Evolutionary conservation across 1,139 yeast genomes (phyloP), one percentile per base, ranked within the genome.

Genomic region (Geotrichum australiense): DNA sequence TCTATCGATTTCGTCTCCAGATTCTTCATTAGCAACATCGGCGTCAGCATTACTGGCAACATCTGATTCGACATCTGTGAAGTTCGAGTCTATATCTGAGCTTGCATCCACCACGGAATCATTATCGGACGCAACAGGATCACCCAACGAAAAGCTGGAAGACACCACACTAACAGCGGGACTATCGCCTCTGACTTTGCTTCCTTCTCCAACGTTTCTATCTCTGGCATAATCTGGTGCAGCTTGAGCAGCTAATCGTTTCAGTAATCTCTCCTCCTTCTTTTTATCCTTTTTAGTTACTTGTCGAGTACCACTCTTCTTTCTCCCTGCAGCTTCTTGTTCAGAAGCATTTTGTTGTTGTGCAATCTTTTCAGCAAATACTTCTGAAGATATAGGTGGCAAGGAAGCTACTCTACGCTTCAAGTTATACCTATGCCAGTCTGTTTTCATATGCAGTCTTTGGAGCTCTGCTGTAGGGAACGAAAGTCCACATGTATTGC

Each of bases 351-450:
- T 46, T 57, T 53, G 66, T 61, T 63, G 65, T 50, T 58, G 69
- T 55, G 61, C 63, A 57, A 83, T 74, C 58, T 85, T 83, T 56
- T 83, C 91, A 1, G 91, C 87, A 67, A 85, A 86, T 7, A 79
- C 69, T 46, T 84, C 87, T 1, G 95, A 80, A 16, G 80, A 67
- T 37, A 91, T 80, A 2, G 95, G 80, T 1, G 89, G 80, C 50
- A 91, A 66, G 37, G 76, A 75, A 2, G 96, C 96, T 29, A 91
- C 95, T 56, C 95, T 72, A 62, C 98, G 74, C 63, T 91, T 91
- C 58, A 91, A 71, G 58, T 91, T 89, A 61, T 85, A 91, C 51
- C 94, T 72, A 57, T 87, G 96, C 96, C 96, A 89, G 49, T 89
- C 96, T 1, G 95, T 80, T 59, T 85, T 86, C 97, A 91, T 91